Base-by-base conservation (phyloP, 768 basidiomycete species). In the Lactarius vividus region DNA sequence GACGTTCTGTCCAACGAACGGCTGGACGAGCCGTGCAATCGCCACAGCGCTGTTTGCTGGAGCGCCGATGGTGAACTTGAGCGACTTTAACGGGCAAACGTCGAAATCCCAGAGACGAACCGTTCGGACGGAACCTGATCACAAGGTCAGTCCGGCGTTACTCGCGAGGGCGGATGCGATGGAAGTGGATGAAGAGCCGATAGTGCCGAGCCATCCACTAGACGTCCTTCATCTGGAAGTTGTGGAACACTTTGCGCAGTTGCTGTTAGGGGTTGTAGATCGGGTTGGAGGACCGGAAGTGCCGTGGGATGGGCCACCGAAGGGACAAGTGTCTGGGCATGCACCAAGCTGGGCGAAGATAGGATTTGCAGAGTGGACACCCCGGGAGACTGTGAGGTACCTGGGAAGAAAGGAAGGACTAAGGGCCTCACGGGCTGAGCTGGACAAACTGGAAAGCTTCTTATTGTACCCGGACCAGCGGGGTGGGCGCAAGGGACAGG, bases 161-260 rank as follows among this genome's bases (percentile, higher is more conserved):
- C 67, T 65, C 39, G 66, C 57, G 20, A 72, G 67, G 35, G 73
- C 72, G 46, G 77, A 77, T 58, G 64, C 63, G 64, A 89, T 88
- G 85, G 83, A 88, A 61, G 76, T 90, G 37, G 89, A 91, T 71
- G 85, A 87, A 69, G 59, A 63, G 63, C 56, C 56, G 4, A 40
- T 70, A 74, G 44, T 76, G 79, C 83, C 85, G 5, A 81, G 80
- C 63, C 84, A 89, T 71, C 80, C 87, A 5, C 78, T 88, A 65
- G 88, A 88, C 74, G 76, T 81, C 66, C 80, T 92, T 57, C 91
- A 92, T 73, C 74, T 84, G 26, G 85, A 88, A 69, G 82, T 91
- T 57, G 80, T 89, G 58, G 85, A 87, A 49, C 85, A 91, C 74
- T 92, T 92, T 72, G 81, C 81, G 37, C 80, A 81, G 57, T 74